Base-by-base conservation (phyloP, 2,329 filamentous ascomycete species). In the Gnomoniopsis smithogilvyi region DNA sequence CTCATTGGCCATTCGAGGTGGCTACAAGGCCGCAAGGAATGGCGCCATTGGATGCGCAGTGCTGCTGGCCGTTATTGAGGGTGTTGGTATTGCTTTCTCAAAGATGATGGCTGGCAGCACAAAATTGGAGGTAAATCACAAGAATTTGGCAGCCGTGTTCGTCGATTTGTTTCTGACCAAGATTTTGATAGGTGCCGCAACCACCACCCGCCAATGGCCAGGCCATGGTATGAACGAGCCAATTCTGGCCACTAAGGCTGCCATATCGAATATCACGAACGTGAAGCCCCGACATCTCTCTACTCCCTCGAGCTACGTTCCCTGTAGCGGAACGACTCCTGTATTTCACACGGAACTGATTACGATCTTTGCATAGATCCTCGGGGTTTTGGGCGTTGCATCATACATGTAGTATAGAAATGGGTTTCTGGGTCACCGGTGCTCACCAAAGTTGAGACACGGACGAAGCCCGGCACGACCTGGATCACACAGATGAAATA, bases 21-120 rank as follows among this genome's bases (percentile, higher is more conserved):
- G 95, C 60, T 89, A 89, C 74, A 93, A 91, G 80, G 92, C 94
- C 22, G 92, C 95, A 64, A 84, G 95, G 68, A 98, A 98, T 76
- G 93, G 92, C 62, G 95, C 95, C 63, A 98, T 99, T 69, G 95
- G 94, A 67, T 98, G 95, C 74, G 95, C 92, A 26, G 90, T 96
- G 65, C 84, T 99, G 69, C 81, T 99, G 49, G 95, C 91, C 53
- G 94, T 99, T 65, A 98, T 99, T 64, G 94, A 99, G 76, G 94
- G 95, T 68, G 95, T 98, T 57, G 94, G 94, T 68, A 98, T 99
- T 71, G 93, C 91, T 10, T 94, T 97, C 79, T 90, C 92, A 75
- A 88, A 93, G 74, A 92, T 96, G 89, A 90, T 96, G 84, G 91
- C 93, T 38, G 90, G 92, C 64, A 89, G 88, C 73, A 96, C 92